Evolutionary conservation across 164 flowering plant species (phyloP), one percentile per base, ranked within the genome.

Genomic region (Kalanchoe fedtschenkoi): DNA sequence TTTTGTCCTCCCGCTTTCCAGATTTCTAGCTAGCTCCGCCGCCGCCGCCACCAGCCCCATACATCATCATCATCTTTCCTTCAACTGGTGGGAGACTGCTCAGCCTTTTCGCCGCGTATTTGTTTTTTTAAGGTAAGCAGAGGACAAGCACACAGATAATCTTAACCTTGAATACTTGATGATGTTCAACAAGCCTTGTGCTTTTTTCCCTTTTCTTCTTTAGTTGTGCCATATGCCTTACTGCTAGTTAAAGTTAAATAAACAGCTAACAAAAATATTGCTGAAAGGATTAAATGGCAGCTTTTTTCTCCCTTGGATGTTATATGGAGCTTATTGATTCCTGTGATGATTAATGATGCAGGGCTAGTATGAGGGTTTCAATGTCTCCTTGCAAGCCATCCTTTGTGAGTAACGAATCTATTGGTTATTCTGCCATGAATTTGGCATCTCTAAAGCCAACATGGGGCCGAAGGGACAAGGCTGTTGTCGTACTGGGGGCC

Each of bases 401-500:
- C 38, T 58, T 43, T 5, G 68, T 76, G 64, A 77, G 61, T 39
- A 79, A 80, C 64, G 76, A 71, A 14, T 0, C 61, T 34, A 34
- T 33, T 24, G 21, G 8, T 33, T n/a, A n/a, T n/a, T 35, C 38
- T n/a, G 74, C 66, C 0, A 38, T 73, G 44, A 70, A 58, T 58
- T 65, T 74, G 74, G 74, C 72, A 3, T 57, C 74, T 24, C 78
- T 76, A 41, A 58, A 47, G 28, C 69, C 68, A 2, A 51, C 16
- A 0, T 61, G 68, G 61, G 73, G 71, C 14, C 70, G 74, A 0
- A 82, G 81, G 60, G 90, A 84, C 38, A 91, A 91, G 67, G 91
- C 84, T 1, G 81, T 89, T 30, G 38, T 91, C 13, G 88, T 91
- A 1, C 72, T 91, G 71, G 98, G 98, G 0, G 87, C 95, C 0